These are phyloP conservation scores for Prototheca wickerhamii DNA, from an alignment of 163 green algal species.

Conservation along the genomic window DNA sequence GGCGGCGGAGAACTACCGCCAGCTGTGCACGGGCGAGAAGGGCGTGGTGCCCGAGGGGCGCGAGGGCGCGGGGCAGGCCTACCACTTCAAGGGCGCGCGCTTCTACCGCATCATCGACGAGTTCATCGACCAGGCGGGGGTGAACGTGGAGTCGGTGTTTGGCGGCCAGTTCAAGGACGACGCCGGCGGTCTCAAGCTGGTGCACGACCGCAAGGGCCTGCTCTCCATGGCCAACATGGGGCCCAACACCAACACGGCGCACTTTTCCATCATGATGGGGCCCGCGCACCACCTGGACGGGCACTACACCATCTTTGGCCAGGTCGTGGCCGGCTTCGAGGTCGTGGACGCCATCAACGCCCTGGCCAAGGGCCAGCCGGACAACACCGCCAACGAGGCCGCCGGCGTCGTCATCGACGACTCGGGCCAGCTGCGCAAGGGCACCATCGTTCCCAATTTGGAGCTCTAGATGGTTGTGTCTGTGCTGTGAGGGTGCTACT, in stretches of 20 bases:
- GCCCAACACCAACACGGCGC: conserved; percentile 70
- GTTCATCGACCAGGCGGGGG: conserved; percentile 76
- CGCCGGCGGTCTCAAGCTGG: conserved; percentile 58
- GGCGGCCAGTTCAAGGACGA: conserved; percentile 71
- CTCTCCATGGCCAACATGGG: conserved; percentile 75
- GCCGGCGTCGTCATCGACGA: conserved; percentile 50
- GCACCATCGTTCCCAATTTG: conserved; percentile 23
- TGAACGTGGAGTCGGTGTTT: conserved; percentile 54
- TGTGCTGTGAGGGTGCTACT: not conserved
- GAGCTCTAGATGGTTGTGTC: not conserved
- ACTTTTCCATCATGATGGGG: conserved; percentile 80
- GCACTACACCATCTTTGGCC: conserved; percentile 68
- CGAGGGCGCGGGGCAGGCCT: conserved; percentile 35
- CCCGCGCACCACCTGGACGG: conserved; percentile 69
- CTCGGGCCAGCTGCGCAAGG: conserved; percentile 42
- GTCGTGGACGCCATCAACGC: conserved; percentile 49
- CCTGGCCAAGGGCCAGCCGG: conserved; percentile 18
- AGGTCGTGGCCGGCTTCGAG: conserved; percentile 54
- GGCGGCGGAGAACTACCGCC: conserved; percentile 57
- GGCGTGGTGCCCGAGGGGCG: conserved; percentile 37
- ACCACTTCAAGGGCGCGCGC: conserved; percentile 47
- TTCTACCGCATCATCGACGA: conserved; percentile 80
- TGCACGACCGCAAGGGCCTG: conserved; percentile 63
- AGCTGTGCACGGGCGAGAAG: conserved; percentile 54
- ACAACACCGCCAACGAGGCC: conserved; percentile 49